Percentiles rank a stretch among this genome's conserved stretches.
Conservation (phyloP, 73 alveolate species). For the Symbiodinium pilosum region DNA sequence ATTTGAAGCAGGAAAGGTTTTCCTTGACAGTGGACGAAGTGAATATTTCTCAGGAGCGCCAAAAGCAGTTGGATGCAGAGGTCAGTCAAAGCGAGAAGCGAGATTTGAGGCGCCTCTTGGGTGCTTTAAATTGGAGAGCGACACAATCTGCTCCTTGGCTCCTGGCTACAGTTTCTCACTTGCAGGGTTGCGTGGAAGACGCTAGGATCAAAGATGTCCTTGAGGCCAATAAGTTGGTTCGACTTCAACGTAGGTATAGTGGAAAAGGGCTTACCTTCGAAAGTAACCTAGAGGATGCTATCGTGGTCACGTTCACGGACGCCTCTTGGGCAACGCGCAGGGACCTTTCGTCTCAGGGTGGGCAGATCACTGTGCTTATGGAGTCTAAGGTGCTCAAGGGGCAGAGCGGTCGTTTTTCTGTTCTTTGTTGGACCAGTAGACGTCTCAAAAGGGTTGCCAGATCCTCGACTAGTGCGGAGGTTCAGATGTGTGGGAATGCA, state of each 20-base stretch:
- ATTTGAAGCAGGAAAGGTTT: not conserved
- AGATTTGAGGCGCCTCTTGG: not conserved
- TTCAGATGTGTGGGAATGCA: conserved; percentile 2
- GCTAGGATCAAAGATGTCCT: not conserved
- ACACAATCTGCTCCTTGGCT: conserved; percentile 26
- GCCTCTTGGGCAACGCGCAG: not conserved
- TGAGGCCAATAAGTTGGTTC: not conserved
- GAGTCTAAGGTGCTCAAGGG: not conserved
- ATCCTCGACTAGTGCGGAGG: conserved; percentile 23
- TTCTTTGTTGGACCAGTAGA: conserved; percentile 25
- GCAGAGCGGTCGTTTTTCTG: not conserved
- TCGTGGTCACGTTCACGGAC: not conserved
- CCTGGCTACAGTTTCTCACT: not conserved
- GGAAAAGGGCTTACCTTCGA: not conserved
- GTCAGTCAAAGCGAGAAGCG: not conserved
- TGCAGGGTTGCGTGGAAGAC: conserved; percentile 13
- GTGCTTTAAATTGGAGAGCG: conserved; percentile 63
- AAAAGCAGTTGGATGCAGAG: not conserved
- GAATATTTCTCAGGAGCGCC: not conserved
- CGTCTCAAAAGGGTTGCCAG: not conserved
- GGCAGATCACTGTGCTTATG: conserved; percentile 7
- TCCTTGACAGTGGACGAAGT: not conserved
- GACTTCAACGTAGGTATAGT: not conserved
- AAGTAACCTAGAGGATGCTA: not conserved
- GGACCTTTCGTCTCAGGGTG: conserved; percentile 20